These are phyloP conservation scores for Tetracladium setigerum DNA, from an alignment of 495 filamentous ascomycete genomes.

Conservation along the genomic window DNA sequence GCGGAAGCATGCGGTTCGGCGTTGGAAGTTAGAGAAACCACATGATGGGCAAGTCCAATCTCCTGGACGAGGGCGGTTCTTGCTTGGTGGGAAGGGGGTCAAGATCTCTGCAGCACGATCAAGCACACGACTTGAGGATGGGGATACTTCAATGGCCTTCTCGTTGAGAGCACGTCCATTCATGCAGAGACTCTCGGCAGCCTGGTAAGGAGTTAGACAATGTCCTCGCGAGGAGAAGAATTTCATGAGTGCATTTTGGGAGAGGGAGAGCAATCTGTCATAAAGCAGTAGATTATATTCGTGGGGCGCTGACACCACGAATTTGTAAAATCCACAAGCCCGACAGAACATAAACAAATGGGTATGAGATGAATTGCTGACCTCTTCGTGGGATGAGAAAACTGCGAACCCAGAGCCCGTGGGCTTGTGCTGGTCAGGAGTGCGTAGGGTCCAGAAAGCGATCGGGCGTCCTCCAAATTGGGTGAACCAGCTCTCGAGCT, in stretches of 20 bases:
- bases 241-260: slow-evolving; percentile 8
- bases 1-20: slow-evolving; percentile 95
- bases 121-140: slow-evolving; percentile 88
- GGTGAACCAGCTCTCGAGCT: slow-evolving; percentile 98
- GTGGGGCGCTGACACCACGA: slow-evolving; percentile 16
- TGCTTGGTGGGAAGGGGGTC: slow-evolving; percentile 94
- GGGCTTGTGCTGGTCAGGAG: slow-evolving; percentile 97
- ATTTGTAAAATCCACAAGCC: slow-evolving; percentile 12
- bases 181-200: slow-evolving; percentile 96
- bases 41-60: slow-evolving; percentile 99
- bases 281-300: slow-evolving; percentile 21
- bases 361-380: slow-evolving; percentile 38
- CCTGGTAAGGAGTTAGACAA: slow-evolving; percentile 46
- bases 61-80: slow-evolving; percentile 93
- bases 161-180: slow-evolving; percentile 96
- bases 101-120: slow-evolving; percentile 93
- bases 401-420: slow-evolving; percentile 96
- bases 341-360: slow-evolving; percentile 18
- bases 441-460: slow-evolving; percentile 97
- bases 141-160: slow-evolving; percentile 97
- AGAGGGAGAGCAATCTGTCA: slow-evolving; percentile 15
- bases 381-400: slow-evolving; percentile 98
- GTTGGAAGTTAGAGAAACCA: slow-evolving; percentile 91
- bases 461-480: slow-evolving; percentile 98
- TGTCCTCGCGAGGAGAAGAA: slow-evolving; percentile 19